Conservation (phyloP, 805 yeast species). For the Lipomyces starkeyi region DNA sequence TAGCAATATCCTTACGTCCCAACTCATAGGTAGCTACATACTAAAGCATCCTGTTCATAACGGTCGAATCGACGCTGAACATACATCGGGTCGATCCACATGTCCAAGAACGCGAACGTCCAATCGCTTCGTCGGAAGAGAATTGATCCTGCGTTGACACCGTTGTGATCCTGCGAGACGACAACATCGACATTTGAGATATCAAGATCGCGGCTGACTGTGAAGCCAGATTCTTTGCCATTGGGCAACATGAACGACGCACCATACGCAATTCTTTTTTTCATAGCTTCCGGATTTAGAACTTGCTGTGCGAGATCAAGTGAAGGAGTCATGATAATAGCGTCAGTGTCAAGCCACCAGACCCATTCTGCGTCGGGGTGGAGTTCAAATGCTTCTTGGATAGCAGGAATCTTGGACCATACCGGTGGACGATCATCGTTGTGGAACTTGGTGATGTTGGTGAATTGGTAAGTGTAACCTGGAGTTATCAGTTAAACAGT, state of each 20-base stretch:
- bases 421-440: constrained; percentile 27
- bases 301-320: constrained; percentile 43
- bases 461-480: constrained; percentile 42
- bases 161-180: constrained; percentile 88
- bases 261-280: constrained; percentile 39
- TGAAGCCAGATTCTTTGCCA: constrained; percentile 22
- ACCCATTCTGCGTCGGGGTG: constrained; percentile 49
- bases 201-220: constrained; percentile 25
- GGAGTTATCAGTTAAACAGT: not conserved
- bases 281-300: constrained; percentile 42
- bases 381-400: constrained; percentile 43
- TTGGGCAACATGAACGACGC: constrained; percentile 22
- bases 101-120: constrained; percentile 71
- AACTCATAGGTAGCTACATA: not conserved
- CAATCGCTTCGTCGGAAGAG: constrained; percentile 71
- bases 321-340: constrained; percentile 45
- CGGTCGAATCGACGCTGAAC: constrained; percentile 87
- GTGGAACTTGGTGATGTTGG: constrained; percentile 41
- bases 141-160: constrained; percentile 82
- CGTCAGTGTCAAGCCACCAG: constrained; percentile 50
- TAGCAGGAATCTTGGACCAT: constrained; percentile 48
- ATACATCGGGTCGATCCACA: constrained; percentile 88
- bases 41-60: constrained; percentile 80
- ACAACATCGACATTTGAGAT: constrained; percentile 58
- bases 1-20: not conserved